Conservation (phyloP, 768 basidiomycete species). For the Amanita jacksonii region DNA sequence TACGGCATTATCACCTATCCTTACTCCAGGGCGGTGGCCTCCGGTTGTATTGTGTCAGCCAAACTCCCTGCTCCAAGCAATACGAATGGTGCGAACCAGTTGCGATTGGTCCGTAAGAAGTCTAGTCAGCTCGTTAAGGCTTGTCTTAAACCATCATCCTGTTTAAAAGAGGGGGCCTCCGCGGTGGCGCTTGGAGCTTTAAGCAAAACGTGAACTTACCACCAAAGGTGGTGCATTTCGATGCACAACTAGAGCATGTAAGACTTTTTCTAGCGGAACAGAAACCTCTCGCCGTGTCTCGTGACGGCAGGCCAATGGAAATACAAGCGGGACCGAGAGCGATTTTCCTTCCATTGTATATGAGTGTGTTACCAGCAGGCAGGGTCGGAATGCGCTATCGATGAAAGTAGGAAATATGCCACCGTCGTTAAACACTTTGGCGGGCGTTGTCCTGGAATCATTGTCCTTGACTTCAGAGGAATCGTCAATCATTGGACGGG, state of each 20-base stretch:
- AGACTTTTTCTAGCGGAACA: conserved; percentile 93
- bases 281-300: conserved; percentile 87
- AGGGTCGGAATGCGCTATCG: conserved; percentile 28
- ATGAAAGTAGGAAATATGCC: conserved; percentile 71
- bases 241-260: conserved; percentile 84
- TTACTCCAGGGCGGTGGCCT: too few species aligned
- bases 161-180: conserved; percentile 38
- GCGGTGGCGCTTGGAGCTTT: conserved; percentile 39
- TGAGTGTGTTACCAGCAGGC: conserved; percentile 27
- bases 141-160: conserved; percentile 69
- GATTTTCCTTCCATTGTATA: conserved; percentile 68
- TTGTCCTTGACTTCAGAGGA: conserved; percentile 43
- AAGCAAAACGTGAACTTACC: conserved; percentile 66
- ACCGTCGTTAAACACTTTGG: conserved; percentile 22
- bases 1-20: too few species aligned
- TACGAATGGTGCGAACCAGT: conserved; percentile 11
- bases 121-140: conserved; percentile 90
- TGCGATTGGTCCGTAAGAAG: conserved; percentile 74
- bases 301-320: conserved; percentile 85
- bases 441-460: conserved; percentile 46
- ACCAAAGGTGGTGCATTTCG: conserved; percentile 94
- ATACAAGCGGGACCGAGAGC: conserved; percentile 71
- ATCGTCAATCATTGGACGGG: conserved; percentile 54
- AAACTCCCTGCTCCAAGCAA: too few species aligned
- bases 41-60: too few species aligned